These are phyloP conservation scores for Trichosporon coremiiforme DNA, from an alignment of 1,284 basidiomycete species.

Conservation along the genomic window DNA sequence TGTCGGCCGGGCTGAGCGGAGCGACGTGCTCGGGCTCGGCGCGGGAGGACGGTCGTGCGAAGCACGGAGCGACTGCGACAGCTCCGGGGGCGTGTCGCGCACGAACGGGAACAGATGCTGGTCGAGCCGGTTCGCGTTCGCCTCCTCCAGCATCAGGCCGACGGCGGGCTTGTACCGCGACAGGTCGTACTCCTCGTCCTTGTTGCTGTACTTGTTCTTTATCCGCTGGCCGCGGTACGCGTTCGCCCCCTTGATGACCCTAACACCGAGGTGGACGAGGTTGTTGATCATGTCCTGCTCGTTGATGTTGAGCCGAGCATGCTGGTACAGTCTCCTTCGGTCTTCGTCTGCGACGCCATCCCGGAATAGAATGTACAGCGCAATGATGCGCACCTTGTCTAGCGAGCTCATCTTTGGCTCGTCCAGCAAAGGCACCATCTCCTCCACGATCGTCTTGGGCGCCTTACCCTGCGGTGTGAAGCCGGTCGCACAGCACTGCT, in stretches of 20 bases:
- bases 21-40: conserved; percentile 57
- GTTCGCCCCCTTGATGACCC: conserved; percentile 62
- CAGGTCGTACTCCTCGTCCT: conserved; percentile 90
- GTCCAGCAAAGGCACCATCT: conserved; percentile 96
- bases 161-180: conserved; percentile 90
- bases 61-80: conserved; percentile 33
- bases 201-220: conserved; percentile 69
- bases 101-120: conserved; percentile 82
- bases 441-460: conserved; percentile 90
- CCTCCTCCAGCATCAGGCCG: conserved; percentile 83
- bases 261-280: conserved; percentile 76
- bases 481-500: conserved; percentile 94
- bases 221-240: conserved; percentile 72
- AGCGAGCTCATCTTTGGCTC: conserved; percentile 68
- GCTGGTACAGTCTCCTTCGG: conserved; percentile 88
- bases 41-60: background rate
- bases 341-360: conserved; percentile 99
- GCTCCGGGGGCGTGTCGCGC: conserved; percentile 73
- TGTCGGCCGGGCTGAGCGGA: conserved; percentile 74
- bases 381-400: conserved; percentile 96
- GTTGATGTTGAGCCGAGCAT: conserved; percentile 82
- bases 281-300: conserved; percentile 96
- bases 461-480: conserved; percentile 83
- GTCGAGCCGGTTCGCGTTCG: conserved; percentile 77
- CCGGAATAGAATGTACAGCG: conserved; percentile 90